phyloP scores from a whole-genome alignment of 345 rosid genomes.

The Bretschneidera sinensis region DNA sequence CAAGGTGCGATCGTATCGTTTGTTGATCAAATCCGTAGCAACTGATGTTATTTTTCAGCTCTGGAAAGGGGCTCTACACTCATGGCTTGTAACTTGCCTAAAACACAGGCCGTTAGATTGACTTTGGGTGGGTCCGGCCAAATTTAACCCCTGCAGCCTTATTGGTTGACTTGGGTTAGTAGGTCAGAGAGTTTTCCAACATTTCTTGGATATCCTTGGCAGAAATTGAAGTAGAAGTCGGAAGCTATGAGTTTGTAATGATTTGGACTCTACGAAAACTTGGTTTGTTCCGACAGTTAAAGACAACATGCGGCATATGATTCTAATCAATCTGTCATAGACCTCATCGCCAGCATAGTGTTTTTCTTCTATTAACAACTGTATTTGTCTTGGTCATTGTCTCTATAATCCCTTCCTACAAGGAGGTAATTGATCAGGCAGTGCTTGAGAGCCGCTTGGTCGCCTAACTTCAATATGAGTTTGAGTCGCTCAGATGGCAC shows the following conservation, averaged over 20 bases:
- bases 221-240: constrained; percentile 4
- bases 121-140: too few relatives aligned
- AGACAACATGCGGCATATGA: constrained; percentile 14
- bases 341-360: constrained; percentile 16
- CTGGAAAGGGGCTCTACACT: too few relatives aligned
- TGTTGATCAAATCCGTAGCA: too few relatives aligned
- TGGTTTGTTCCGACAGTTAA: constrained; percentile 10
- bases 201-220: constrained; percentile 16
- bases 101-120: too few relatives aligned
- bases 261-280: too few relatives aligned
- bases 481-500: constrained; percentile 30
- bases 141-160: too few relatives aligned
- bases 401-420: constrained; percentile 13
- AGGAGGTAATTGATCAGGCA: constrained; percentile 9
- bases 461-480: constrained; percentile 20
- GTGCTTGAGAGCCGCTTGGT: background rate
- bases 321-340: constrained; percentile 17
- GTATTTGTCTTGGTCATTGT: constrained; percentile 8
- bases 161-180: background rate
- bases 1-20: too few relatives aligned
- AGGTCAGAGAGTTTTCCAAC: background rate
- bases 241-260: constrained; percentile 13
- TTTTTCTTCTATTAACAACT: background rate
- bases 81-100: too few relatives aligned
- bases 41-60: constrained; percentile 4